Base-by-base conservation (phyloP, 805 yeast species). In the Candida caryicola region DNA sequence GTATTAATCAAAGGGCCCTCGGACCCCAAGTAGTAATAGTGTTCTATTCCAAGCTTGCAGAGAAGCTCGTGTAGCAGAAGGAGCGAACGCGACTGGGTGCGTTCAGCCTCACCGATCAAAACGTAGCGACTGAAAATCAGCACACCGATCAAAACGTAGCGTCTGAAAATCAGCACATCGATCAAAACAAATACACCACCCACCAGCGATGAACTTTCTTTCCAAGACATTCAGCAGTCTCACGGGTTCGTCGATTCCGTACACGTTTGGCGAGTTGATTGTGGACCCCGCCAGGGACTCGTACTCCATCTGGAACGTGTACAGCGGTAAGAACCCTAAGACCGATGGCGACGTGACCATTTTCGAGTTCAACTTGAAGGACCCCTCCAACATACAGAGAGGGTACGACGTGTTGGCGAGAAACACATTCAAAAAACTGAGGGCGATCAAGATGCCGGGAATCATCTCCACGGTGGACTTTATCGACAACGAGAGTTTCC, bases 361-460 rank as follows among this genome's bases (percentile, higher is more conserved):
- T 12, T 86, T 87, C 54, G 82, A 76, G 50, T 82, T 79, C 50
- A 79, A 77, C 41, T 55, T 74, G 31, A 66, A 54, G 35, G 64
- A 70, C 34, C 64, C 72, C 6, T 50, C 50, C 15, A 60, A 57
- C 29, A 40, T 47, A 8, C 60, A 41, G 35, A 60, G 45, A 28
- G 46, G 54, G 14, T 47, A 45, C 29, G 60, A 50, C n/a, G 40
- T 41, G 12, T 46, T 66, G 31, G 74, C 73, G 3, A 52, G 59
- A 32, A 67, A 69, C 43, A 52, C 63, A 12, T 67, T 60, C 46
- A 59, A 54, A 30, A 67, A 76, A 52, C 63, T 77, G 45, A 77
- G 80, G 52, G 66, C 77, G 15, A 65, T 85, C 50, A 72, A 79
- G 40, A 64, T 82, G 10, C 96, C 95, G 0, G 89, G 90, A 0